A percentile compares a stretch with the other conserved stretches of the same genome.
phyloP scores from a whole-genome alignment of 148 eudicot species.

The Nepenthes gracilis region DNA sequence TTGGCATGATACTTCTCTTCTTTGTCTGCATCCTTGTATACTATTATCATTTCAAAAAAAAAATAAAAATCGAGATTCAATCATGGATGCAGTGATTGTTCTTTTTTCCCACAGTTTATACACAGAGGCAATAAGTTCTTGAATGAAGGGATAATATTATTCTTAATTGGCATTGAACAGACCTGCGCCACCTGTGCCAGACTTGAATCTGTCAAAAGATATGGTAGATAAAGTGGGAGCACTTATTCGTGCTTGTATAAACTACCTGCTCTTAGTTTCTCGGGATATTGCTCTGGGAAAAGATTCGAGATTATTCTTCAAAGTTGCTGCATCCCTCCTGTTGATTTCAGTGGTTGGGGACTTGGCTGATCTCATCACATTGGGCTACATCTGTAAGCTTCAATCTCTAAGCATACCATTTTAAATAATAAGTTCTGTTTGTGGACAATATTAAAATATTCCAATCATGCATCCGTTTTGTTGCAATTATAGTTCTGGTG shows the following conservation, averaged over 20 bases:
- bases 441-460: too few species aligned
- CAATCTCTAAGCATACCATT: neutral
- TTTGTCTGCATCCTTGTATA: too few species aligned
- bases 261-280: conserved; percentile 31
- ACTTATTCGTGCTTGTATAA: conserved; percentile 27
- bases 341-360: conserved; percentile 47
- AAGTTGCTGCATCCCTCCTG: conserved; percentile 35
- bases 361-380: conserved; percentile 55
- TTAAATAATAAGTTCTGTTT: neutral
- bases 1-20: too few species aligned
- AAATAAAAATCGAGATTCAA: too few species aligned
- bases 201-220: conserved; percentile 58
- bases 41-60: too few species aligned
- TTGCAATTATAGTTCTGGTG: too few species aligned
- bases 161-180: conserved; percentile 25
- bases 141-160: neutral
- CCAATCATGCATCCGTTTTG: too few species aligned
- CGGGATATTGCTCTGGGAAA: conserved; percentile 66
- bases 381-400: conserved; percentile 60
- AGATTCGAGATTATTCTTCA: conserved; percentile 50
- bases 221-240: conserved; percentile 29
- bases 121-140: too few species aligned
- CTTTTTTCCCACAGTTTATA: too few species aligned
- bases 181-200: conserved; percentile 85
- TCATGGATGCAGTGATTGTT: too few species aligned